phyloP scores from a whole-genome alignment of 2,329 filamentous ascomycete genomes.

The Didymella glomerata region DNA sequence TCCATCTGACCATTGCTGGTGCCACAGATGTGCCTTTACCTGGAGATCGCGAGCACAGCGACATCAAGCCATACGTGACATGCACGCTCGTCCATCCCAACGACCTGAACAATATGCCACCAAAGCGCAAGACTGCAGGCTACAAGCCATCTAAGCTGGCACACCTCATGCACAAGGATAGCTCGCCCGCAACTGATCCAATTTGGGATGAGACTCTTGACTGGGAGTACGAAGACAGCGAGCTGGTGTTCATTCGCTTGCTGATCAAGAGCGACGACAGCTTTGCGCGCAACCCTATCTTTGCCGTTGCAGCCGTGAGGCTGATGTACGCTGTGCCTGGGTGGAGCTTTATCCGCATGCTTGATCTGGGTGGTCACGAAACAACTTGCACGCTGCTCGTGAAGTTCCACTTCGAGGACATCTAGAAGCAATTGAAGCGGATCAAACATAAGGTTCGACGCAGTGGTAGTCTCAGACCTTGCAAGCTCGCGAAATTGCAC shows the following conservation, averaged over 20 bases:
- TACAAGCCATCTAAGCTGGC: constrained; percentile 69
- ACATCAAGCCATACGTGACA: constrained; percentile 70
- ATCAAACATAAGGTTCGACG: neutral
- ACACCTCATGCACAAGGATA: constrained; percentile 65
- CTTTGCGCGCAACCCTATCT: constrained; percentile 68
- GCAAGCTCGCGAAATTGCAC: constrained; percentile 3
- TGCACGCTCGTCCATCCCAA: constrained; percentile 70
- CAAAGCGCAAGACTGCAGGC: constrained; percentile 68
- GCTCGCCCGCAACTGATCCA: constrained; percentile 67
- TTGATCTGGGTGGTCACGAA: constrained; percentile 71
- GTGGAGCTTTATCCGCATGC: constrained; percentile 71
- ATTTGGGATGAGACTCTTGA: constrained; percentile 72
- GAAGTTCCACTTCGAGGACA: constrained; percentile 62
- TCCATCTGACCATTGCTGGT: constrained; percentile 68
- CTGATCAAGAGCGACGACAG: constrained; percentile 73
- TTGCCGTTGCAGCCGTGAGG: constrained; percentile 68
- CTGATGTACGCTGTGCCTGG: constrained; percentile 64
- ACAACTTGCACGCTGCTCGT: constrained; percentile 69
- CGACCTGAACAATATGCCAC: constrained; percentile 57
- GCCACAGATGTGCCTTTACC: constrained; percentile 69
- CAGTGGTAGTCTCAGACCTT: neutral
- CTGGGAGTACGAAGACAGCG: constrained; percentile 74
- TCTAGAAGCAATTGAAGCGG: constrained; percentile 11
- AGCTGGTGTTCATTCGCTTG: constrained; percentile 70
- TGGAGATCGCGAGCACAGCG: constrained; percentile 55